Evolutionary conservation across 352 stramenopile genomes (phyloP), one percentile per base, ranked within the genome.

Genomic region (Globisporangium mamillatum): DNA sequence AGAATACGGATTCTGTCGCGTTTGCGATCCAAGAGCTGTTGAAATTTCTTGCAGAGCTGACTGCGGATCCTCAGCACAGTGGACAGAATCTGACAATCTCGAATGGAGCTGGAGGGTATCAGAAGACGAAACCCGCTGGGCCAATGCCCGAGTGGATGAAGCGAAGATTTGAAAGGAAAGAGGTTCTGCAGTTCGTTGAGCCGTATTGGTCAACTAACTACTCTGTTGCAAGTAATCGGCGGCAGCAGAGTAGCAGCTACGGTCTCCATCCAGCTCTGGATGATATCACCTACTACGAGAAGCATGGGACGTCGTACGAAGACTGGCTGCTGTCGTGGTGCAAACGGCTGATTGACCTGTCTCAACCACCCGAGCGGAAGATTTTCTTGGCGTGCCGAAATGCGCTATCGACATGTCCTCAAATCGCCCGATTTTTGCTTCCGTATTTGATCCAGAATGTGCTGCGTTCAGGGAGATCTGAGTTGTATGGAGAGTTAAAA

Each of bases 161-260:
- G 69, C 78, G 87, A 52, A 63, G 85, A 64, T 95, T 96, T 60
- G 87, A 96, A 46, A 78, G 84, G 24, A 93, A 92, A 66, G 79
- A 92, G 52, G 82, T 97, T 6, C 70, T 97, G 46, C 85, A 97
- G 69, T 91, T 95, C 64, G 80, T 97, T 8, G 87, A 93, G 55
- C 91, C 90, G 10, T 97, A 96, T 61, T 97, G 89, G 91, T 91
- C 85, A 50, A 95, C 90, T 29, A 89, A 92, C 46, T 97, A 97
- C 68, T 71, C 68, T 2, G 44, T 93, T 12, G 72, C 59, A 53
- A 71, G 63, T 34, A 54, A 67, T 68, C 66, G 64, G 2, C 53
- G 54, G 20, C 63, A 64, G 6, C n/a, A 50, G 22, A 67, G 63
- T 18, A 72, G 36, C 16, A 64, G 25, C 12, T 67, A 36, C 60